Evolutionary conservation across 139 green algal genomes (phyloP).

Genomic region (Haematococcus sp.): DNA sequence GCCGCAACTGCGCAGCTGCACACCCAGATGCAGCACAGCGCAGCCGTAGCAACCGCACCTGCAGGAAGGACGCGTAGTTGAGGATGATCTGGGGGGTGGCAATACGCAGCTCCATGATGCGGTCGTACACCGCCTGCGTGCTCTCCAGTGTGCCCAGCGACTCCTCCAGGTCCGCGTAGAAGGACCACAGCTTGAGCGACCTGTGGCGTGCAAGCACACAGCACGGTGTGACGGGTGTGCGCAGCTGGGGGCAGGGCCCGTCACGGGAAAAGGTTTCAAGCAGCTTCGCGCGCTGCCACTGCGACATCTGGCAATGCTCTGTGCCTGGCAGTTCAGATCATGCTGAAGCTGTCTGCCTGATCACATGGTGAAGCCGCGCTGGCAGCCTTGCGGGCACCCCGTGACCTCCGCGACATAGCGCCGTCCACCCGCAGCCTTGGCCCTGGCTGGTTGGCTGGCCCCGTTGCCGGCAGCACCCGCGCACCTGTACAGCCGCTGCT

Average conservation of each 20-base stretch:
- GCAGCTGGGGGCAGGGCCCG: neutral
- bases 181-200: slow-evolving; percentile 70
- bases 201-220: too few species aligned
- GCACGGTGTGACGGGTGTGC: neutral
- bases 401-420: too few species aligned
- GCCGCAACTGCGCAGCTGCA: too few species aligned
- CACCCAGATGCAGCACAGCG: too few species aligned
- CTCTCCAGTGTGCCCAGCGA: slow-evolving; percentile 84
- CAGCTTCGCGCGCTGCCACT: neutral
- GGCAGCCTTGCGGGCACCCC: too few species aligned
- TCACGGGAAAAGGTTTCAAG: neutral
- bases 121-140: slow-evolving; percentile 77
- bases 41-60: too few species aligned
- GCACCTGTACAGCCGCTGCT: slow-evolving; percentile 77
- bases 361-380: too few species aligned
- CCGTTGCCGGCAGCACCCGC: neutral
- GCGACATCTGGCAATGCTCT: neutral
- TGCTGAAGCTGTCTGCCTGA: too few species aligned
- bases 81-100: slow-evolving; percentile 96
- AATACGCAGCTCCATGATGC: slow-evolving; percentile 86
- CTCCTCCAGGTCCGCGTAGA: slow-evolving; percentile 95
- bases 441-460: too few species aligned
- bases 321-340: too few species aligned
- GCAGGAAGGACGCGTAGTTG: slow-evolving; percentile 90
- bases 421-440: too few species aligned